Evolutionary conservation across 2,329 filamentous ascomycete genomes (phyloP).

Genomic region (Alternaria metachromatica): DNA sequence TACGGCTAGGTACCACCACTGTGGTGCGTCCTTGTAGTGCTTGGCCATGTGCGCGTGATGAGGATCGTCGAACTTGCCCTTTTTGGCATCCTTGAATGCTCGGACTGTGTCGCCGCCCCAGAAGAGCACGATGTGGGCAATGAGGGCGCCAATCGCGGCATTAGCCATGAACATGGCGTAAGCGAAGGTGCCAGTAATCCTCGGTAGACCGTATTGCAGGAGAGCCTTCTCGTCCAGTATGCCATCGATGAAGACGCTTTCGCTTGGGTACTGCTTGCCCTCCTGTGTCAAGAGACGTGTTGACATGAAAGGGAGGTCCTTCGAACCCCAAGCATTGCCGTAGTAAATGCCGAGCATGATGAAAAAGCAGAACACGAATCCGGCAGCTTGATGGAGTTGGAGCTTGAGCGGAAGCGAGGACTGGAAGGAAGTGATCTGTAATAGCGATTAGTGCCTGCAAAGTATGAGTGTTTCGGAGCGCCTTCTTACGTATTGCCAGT

Average conservation of each 20-base stretch:
- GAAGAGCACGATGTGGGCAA: slow-evolving; percentile 20
- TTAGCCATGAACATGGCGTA: slow-evolving; percentile 27
- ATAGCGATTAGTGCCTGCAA: neutral
- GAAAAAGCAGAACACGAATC: slow-evolving; percentile 15
- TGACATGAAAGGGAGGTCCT: slow-evolving; percentile 20
- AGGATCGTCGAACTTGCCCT: slow-evolving; percentile 16
- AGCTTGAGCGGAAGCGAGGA: slow-evolving; percentile 21
- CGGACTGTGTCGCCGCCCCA: slow-evolving; percentile 19
- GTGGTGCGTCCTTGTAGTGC: slow-evolving; percentile 20
- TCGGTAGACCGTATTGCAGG: slow-evolving; percentile 18
- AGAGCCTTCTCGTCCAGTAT: slow-evolving; percentile 19
- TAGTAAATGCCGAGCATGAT: slow-evolving; percentile 22
- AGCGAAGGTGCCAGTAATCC: slow-evolving; percentile 18
- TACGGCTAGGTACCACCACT: slow-evolving; percentile 23
- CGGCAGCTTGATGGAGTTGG: slow-evolving; percentile 19
- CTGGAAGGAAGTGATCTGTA: slow-evolving; percentile 23
- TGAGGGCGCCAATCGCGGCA: slow-evolving; percentile 22
- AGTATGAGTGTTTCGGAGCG: neutral
- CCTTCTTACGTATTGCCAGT: slow-evolving; percentile 24
- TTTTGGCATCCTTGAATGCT: slow-evolving; percentile 17
- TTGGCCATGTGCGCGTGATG: slow-evolving; percentile 20
- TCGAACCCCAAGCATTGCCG: slow-evolving; percentile 21
- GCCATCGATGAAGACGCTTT: slow-evolving; percentile 18
- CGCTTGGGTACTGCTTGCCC: slow-evolving; percentile 14
- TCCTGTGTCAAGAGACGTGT: slow-evolving; percentile 20